Percentiles rank a stretch among this genome's conserved stretches.
phyloP scores from a whole-genome alignment of 164 flowering plant species.

The Paratinospora sagittata region DNA sequence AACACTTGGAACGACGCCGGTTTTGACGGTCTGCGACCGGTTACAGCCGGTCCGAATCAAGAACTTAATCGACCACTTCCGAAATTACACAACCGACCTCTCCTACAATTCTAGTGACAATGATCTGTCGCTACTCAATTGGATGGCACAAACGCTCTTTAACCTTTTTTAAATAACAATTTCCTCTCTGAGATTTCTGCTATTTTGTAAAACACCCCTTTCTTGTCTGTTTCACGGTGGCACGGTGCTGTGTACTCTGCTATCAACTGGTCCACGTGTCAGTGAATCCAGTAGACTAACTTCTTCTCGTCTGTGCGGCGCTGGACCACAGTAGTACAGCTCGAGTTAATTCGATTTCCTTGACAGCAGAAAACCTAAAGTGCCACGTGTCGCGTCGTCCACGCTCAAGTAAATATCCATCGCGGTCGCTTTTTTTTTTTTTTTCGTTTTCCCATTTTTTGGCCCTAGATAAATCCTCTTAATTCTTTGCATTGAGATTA shows the following conservation, averaged over 20 bases:
- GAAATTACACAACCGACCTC: not conserved
- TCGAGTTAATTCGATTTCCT: no score
- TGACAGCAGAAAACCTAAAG: no score
- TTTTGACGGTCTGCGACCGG: constrained; percentile 23
- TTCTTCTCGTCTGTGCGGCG: not conserved
- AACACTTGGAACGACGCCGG: constrained; percentile 22
- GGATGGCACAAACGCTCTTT: not conserved
- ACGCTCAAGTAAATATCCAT: no score
- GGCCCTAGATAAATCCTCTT: no score
- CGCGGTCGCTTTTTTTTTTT: no score
- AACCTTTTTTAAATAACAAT: not conserved
- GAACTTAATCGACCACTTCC: not conserved
- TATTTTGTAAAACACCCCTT: not conserved
- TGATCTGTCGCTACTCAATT: not conserved
- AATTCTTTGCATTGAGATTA: no score
- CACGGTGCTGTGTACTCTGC: not conserved
- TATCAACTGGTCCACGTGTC: not conserved
- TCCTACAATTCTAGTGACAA: not conserved
- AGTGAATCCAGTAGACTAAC: not conserved
- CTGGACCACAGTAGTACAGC: not conserved
- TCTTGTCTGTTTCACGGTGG: not conserved
- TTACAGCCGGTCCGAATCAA: constrained; percentile 19
- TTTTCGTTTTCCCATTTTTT: no score
- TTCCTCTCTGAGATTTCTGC: not conserved
- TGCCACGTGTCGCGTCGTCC: no score